Base-by-base conservation (phyloP, 768 basidiomycete species). In the Podaxis sp. region DNA sequence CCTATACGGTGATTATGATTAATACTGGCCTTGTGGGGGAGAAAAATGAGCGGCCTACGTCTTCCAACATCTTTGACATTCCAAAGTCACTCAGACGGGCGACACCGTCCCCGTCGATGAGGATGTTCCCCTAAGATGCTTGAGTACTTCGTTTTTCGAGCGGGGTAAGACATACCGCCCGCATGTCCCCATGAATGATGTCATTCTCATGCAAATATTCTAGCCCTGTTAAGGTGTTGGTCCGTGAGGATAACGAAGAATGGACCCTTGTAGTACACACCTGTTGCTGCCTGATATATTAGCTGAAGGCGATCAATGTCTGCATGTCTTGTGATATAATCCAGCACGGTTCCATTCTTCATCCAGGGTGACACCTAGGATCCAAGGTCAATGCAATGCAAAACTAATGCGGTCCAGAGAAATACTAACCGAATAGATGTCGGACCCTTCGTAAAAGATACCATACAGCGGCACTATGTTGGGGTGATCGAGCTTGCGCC, bases 61-160 rank as follows among this genome's bases (percentile, higher is more conserved):
- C 74, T 68, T 78, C 76, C 24, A 76, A 63, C 40, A 77, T 70
- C 48, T 73, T 74, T 12, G 80, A 79, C 28, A 83, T 65, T 26
- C 79, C 80, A 66, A 83, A 84, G 62, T 82, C 81, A 22, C 78
- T 76, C 6, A 84, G 70, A 38, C 73, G 71, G n/a, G n/a, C n/a
- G n/a, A n/a, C n/a, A n/a, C n/a, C n/a, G n/a, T n/a, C n/a, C n/a
- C n/a, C n/a, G n/a, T n/a, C n/a, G n/a, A n/a, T n/a, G n/a, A n/a
- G n/a, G n/a, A n/a, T n/a, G n/a, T n/a, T n/a, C n/a, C n/a, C n/a
- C n/a, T n/a, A n/a, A n/a, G n/a, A n/a, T n/a, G n/a, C n/a, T n/a
- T n/a, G n/a, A n/a, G n/a, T n/a, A n/a, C n/a, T n/a, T n/a, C n/a
- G n/a, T n/a, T n/a, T n/a, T n/a, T n/a, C n/a, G n/a, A n/a, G n/a